These are phyloP conservation scores for Porpolomopsis calyptriformis DNA, from an alignment of 768 basidiomycete species.

Conservation along the genomic window DNA sequence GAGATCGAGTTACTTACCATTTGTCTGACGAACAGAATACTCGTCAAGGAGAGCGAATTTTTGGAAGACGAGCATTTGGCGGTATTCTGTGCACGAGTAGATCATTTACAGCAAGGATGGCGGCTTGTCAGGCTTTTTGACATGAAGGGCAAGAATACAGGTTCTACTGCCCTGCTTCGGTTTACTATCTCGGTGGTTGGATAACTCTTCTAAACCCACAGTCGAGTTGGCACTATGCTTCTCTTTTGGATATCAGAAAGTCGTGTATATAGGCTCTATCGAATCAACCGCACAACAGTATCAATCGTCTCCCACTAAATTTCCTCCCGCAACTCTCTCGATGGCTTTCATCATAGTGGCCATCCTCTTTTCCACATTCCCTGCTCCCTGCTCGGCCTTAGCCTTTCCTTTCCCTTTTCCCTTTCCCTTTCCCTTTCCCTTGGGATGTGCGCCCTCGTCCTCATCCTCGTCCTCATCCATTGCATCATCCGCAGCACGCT, in stretches of 20 bases:
- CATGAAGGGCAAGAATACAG: constrained; percentile 38
- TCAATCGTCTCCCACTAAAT: constrained; percentile 21
- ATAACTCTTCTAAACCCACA: neutral
- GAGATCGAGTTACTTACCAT: neutral
- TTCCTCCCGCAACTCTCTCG: constrained; percentile 54
- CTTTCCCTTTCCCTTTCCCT: constrained; percentile 42
- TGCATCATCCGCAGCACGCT: constrained; percentile 19
- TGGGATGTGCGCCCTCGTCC: neutral
- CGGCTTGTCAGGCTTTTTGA: constrained; percentile 40
- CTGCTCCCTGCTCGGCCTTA: constrained; percentile 26
- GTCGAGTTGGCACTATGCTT: neutral
- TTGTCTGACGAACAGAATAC: constrained; percentile 18
- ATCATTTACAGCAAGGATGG: constrained; percentile 37
- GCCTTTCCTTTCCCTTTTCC: constrained; percentile 20
- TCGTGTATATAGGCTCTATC: no score
- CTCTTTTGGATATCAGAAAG: no score
- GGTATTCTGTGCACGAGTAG: constrained; percentile 43
- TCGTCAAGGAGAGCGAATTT: constrained; percentile 31
- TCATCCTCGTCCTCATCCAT: constrained; percentile 29
- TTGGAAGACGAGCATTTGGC: constrained; percentile 37
- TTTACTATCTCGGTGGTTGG: constrained; percentile 7
- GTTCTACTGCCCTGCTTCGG: constrained; percentile 26
- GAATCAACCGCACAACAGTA: no score
- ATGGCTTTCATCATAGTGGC: constrained; percentile 44
- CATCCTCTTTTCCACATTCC: constrained; percentile 20